Percentiles rank a stretch among this genome's conserved stretches.
Conservation (phyloP, 257 asterid species). For the Euphrasia confusa region DNA sequence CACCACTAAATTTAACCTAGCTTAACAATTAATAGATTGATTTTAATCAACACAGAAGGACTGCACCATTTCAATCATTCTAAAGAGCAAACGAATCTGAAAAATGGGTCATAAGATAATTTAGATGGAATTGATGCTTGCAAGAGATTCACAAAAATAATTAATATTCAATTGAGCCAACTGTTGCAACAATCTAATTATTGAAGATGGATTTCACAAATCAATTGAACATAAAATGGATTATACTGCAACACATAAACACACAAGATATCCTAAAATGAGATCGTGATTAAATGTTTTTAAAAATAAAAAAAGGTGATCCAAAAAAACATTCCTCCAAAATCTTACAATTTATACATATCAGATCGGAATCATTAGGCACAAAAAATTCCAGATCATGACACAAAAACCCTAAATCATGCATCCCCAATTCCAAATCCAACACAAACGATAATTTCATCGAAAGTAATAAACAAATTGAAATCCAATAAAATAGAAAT, state of each 20-base stretch:
- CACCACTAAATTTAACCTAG: not conserved
- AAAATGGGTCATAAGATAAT: not conserved
- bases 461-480: no score
- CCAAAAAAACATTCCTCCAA: not conserved
- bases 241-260: not conserved
- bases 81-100: not conserved
- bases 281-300: not conserved
- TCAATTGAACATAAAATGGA: slow-evolving; percentile 1
- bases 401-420: not conserved
- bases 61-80: not conserved
- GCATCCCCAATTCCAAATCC: not conserved
- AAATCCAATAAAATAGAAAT: no score
- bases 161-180: not conserved
- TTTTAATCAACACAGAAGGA: not conserved
- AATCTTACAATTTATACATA: not conserved
- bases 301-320: no score
- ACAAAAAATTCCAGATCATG: slow-evolving; percentile 1
- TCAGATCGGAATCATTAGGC: slow-evolving; percentile 11
- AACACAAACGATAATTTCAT: not conserved
- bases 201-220: not conserved
- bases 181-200: not conserved
- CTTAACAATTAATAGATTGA: not conserved
- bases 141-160: no score
- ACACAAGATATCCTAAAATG: not conserved
- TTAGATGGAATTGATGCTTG: not conserved